Base-by-base conservation (phyloP, 805 yeast species). In the Tetrapisispora nanseiensis region DNA sequence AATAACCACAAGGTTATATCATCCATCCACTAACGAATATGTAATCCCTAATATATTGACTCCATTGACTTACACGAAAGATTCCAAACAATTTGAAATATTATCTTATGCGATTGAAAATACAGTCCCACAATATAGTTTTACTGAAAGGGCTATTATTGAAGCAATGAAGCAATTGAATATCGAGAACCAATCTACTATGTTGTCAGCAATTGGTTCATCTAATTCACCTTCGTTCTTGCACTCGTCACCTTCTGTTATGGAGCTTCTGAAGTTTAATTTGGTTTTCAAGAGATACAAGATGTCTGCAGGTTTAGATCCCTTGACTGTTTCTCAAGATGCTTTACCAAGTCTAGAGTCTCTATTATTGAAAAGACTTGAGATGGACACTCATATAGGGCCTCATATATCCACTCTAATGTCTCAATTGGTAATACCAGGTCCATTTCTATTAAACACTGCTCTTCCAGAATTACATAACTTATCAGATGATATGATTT, bases 401-500 rank as follows among this genome's bases (percentile, higher is more conserved):
- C 43, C 51, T 26, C 61, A 68, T 46, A 43, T 67, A 27, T 47
- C 59, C 7, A 65, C 59, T 33, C 40, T 67, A 33, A 66, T 87
- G 45, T 74, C 82, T 0, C 71, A 75, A 38, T 68, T 86, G 61
- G 65, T 80, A 6, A 58, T 75, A 21, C 95, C 95, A 1, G 57
- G 64, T 24, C 70, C 72, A 40, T 81, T 84, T 56, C 37, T 81
- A 26, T 52, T 65, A 9, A 58, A 67, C 3, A 51, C 56, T 23
- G 75, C 92, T 0, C 52, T 83, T 39, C 74, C 73, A 29, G 94
- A 86, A 55, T 71, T 92, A 43, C 82, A 79, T 51, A 72, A 75
- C 40, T 69, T 89, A 43, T 72, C 86, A 11, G 97, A 90, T 63
- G 97, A 92, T 57, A 70, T 90, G 45, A 75, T 85, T 35, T 86